Conservation (phyloP, 805 yeast genomes). For the Saccharomycopsis vini region DNA sequence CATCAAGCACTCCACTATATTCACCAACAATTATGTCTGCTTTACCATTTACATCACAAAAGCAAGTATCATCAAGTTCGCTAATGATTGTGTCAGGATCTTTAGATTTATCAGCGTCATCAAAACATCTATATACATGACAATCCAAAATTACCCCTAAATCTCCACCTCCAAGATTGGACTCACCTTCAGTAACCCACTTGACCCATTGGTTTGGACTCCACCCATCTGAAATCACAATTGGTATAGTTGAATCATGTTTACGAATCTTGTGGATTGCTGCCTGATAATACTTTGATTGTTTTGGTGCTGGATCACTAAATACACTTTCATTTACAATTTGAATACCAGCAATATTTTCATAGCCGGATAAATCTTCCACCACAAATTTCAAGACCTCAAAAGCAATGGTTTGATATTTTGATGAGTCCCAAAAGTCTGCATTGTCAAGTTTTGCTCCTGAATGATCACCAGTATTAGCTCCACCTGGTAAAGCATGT, state of each 20-base stretch:
- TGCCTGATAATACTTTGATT: conserved; percentile 51
- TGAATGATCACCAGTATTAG: conserved; percentile 77
- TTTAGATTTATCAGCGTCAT: conserved; percentile 61
- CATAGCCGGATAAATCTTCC: conserved; percentile 43
- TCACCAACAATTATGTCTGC: conserved; percentile 83
- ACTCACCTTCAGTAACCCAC: conserved; percentile 44
- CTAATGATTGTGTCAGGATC: conserved; percentile 53
- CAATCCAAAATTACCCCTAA: conserved; percentile 71
- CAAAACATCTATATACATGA: conserved; percentile 81
- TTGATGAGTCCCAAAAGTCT: conserved; percentile 50
- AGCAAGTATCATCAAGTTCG: conserved; percentile 43
- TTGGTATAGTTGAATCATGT: conserved; percentile 50
- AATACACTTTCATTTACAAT: conserved; percentile 78
- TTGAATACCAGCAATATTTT: conserved; percentile 75
- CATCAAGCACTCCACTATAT: conserved; percentile 81
- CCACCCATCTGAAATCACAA: conserved; percentile 91
- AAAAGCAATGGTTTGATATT: conserved; percentile 37
- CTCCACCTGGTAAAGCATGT: conserved; percentile 91
- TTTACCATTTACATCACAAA: conserved; percentile 39
- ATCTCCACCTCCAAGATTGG: conserved; percentile 27
- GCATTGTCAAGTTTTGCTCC: conserved; percentile 57
- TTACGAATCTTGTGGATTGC: conserved; percentile 55
- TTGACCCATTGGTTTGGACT: conserved; percentile 71
- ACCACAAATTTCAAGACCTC: conserved; percentile 53
- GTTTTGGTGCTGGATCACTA: conserved; percentile 42